Evolutionary conservation across 2,329 filamentous ascomycete species (phyloP).

Genomic region (Pseudomassariella vexata): DNA sequence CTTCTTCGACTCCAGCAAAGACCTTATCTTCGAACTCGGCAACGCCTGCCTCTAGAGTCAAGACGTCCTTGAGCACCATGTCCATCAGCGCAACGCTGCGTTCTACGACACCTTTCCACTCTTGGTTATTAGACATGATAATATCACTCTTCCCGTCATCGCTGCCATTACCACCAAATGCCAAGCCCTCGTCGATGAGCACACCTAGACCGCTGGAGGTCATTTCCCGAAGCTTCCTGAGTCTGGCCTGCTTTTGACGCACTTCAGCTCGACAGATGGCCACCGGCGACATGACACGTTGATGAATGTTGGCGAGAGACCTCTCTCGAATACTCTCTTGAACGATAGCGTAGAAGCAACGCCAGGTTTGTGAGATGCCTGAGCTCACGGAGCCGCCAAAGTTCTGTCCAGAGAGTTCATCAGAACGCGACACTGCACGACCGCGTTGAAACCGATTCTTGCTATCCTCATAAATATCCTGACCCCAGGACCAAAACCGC

Average conservation of each 20-base stretch:
- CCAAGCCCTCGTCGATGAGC: conserved; percentile 78
- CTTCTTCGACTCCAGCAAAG: conserved; percentile 56
- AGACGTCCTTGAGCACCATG: conserved; percentile 70
- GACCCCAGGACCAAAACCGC: conserved; percentile 65
- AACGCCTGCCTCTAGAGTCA: conserved; percentile 55
- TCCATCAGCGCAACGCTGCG: conserved; percentile 82
- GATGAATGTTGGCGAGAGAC: conserved; percentile 65
- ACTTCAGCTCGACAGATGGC: conserved; percentile 71
- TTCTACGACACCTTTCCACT: conserved; percentile 68
- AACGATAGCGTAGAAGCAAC: conserved; percentile 75
- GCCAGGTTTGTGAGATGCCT: conserved; percentile 49
- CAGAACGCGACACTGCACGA: conserved; percentile 20
- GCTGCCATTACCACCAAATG: conserved; percentile 53
- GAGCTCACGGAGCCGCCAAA: conserved; percentile 25
- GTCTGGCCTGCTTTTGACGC: conserved; percentile 62
- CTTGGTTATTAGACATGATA: conserved; percentile 35
- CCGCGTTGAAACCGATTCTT: conserved; percentile 30
- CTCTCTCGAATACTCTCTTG: conserved; percentile 68
- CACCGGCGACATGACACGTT: conserved; percentile 71
- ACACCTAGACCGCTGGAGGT: conserved; percentile 84
- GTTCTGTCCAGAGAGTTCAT: conserved; percentile 19
- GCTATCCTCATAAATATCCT: conserved; percentile 64
- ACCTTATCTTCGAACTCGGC: conserved; percentile 61
- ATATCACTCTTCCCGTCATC: conserved; percentile 48
- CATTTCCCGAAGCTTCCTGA: conserved; percentile 70